Base-by-base conservation (phyloP, 148 eudicot genomes). In the Rhododendron molle region DNA sequence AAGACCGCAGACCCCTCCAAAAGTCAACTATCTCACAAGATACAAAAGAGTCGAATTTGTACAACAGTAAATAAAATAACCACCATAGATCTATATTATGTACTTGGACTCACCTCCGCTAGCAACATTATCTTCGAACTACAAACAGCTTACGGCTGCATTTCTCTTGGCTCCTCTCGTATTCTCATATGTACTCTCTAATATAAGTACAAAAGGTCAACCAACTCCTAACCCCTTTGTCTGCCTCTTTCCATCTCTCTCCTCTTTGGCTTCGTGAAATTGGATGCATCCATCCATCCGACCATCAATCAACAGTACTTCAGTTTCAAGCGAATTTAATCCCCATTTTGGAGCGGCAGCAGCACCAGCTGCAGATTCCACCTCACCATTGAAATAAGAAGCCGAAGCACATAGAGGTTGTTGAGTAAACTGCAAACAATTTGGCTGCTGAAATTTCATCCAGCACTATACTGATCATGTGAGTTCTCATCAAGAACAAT, bases 401-500 rank as follows among this genome's bases (percentile, higher is more conserved):
- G 69, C 85, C 7, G 38, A 73, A 23, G 71, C 49, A 30, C 23
- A 13, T 9, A 32, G n/a, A 32, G 71, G 81, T 38, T 38, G 34
- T 50, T 18, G 43, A 74, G 71, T 77, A 76, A 71, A 47, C 47
- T 50, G 67, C 74, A 71, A 30, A 40, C 43, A 20, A 20, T 62
- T 20, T 11, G 30, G 82, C 72, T 43, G 26, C n/a, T 15, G 40
- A 60, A 28, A 47, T 74, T 76, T 82, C 83, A 83, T 49, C 21
- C 83, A 65, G 83, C 40, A 71, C 10, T 11, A 21, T 2, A 44
- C 1, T 16, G 26, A 86, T 81, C 76, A 69, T 80, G 85, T 23
- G 86, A 62, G 54, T 80, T 84, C 86, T 93, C 94, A 88, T 95
- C 98, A 46, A 95, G 93, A 81, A 73, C 92, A 52, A 97, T 88